Conservation (phyloP, 129 eudicot genomes). For the Gnaphalium uliginosum region DNA sequence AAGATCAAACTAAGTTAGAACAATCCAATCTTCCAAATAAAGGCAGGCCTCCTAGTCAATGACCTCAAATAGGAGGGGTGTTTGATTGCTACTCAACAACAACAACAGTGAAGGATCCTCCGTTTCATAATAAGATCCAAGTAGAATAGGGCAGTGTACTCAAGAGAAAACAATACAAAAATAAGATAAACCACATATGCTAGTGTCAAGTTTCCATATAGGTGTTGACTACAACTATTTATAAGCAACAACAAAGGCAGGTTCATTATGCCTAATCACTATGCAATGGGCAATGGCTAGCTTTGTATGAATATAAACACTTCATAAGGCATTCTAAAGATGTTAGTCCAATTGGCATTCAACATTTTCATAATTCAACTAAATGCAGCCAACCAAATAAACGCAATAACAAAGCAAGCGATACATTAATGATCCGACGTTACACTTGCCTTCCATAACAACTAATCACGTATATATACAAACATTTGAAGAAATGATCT, state of each 20-base stretch:
- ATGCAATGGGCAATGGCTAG: too few relatives aligned
- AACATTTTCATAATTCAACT: neutral
- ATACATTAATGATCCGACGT: neutral
- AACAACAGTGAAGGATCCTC: neutral
- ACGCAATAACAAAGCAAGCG: neutral
- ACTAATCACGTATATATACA: neutral
- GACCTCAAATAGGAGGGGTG: neutral
- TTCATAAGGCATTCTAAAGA: neutral
- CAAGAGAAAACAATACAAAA: too few relatives aligned
- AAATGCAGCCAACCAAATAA: neutral
- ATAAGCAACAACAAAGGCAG: neutral
- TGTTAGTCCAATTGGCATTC: constrained; percentile 10
- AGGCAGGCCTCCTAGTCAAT: neutral
- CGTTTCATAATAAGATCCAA: neutral
- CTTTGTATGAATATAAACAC: neutral
- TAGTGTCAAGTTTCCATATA: neutral
- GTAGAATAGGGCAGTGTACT: neutral
- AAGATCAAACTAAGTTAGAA: neutral
- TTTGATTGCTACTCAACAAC: neutral
- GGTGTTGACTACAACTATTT: neutral
- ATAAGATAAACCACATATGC: neutral
- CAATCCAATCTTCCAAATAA: neutral
- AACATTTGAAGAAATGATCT: constrained; percentile 25
- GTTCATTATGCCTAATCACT: neutral
- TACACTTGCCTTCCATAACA: constrained; percentile 6